These are phyloP conservation scores for Chenopodium album DNA, from an alignment of 148 eudicot genomes.

Conservation along the genomic window DNA sequence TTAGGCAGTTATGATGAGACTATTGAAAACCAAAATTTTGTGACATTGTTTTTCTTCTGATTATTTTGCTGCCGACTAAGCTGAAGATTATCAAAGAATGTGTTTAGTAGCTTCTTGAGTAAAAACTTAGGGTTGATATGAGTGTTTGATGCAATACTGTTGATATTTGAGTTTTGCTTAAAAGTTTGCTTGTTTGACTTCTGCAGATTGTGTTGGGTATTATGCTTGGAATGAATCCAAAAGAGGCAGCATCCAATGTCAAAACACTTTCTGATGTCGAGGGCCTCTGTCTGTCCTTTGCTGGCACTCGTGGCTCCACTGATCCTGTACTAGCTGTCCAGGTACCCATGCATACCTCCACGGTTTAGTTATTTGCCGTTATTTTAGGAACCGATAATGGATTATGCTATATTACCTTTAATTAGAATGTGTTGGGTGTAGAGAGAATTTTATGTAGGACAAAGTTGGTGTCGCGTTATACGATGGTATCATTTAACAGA, in stretches of 20 bases:
- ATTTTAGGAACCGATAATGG: background rate
- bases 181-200: conserved; percentile 2
- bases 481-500: background rate
- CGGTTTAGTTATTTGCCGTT: background rate
- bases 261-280: conserved; percentile 98
- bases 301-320: conserved; percentile 63
- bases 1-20: background rate
- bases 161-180: background rate
- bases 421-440: background rate
- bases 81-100: background rate
- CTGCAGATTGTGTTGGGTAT: conserved; percentile 81
- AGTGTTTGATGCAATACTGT: background rate
- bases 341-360: conserved; percentile 43
- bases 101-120: background rate
- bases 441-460: background rate
- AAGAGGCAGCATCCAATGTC: conserved; percentile 64
- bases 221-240: conserved; percentile 84
- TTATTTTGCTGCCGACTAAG: no score
- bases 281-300: conserved; percentile 77
- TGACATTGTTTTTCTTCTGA: no score
- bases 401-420: background rate
- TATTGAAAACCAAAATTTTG: background rate
- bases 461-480: background rate
- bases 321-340: conserved; percentile 89
- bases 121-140: background rate